These are phyloP conservation scores for Ailanthus altissimus DNA, from an alignment of 345 rosid genomes.

Conservation along the genomic window DNA sequence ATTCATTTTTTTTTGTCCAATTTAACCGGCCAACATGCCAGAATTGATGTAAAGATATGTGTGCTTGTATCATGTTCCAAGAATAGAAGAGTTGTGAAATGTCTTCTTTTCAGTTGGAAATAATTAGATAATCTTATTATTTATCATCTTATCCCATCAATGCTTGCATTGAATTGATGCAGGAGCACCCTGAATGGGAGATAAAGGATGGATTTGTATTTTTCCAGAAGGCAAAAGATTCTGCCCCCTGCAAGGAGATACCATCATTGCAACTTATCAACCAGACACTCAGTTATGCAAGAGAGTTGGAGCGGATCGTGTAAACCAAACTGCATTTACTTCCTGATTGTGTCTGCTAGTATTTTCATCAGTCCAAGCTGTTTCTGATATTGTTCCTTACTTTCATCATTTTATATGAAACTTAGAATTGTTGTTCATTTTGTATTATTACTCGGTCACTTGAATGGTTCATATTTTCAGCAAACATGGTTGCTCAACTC, in stretches of 20 bases:
- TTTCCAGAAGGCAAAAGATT: slow-evolving; percentile 92
- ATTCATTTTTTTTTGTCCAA: background rate
- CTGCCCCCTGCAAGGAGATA: slow-evolving; percentile 91
- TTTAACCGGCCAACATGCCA: background rate
- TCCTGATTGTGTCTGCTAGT: background rate
- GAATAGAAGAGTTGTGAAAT: background rate
- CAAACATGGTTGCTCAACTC: background rate
- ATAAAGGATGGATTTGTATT: slow-evolving; percentile 63
- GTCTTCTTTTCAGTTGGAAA: background rate
- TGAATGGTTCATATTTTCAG: background rate
- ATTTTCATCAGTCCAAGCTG: background rate
- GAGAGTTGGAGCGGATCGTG: slow-evolving; percentile 98
- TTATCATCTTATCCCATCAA: background rate
- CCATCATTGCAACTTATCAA: slow-evolving; percentile 96
- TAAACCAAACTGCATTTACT: slow-evolving; percentile 28
- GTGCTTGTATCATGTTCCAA: background rate
- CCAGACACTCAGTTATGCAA: slow-evolving; percentile 94
- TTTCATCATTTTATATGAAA: slow-evolving; percentile 5
- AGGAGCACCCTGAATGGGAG: slow-evolving; percentile 99
- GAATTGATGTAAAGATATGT: background rate
- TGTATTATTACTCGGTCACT: background rate
- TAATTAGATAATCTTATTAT: too few species aligned
- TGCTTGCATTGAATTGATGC: slow-evolving; percentile 11
- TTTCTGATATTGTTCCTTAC: background rate
- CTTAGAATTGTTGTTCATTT: background rate